Base-by-base conservation (phyloP, 2,329 filamentous ascomycete genomes). In the Kalmusia sp. region DNA sequence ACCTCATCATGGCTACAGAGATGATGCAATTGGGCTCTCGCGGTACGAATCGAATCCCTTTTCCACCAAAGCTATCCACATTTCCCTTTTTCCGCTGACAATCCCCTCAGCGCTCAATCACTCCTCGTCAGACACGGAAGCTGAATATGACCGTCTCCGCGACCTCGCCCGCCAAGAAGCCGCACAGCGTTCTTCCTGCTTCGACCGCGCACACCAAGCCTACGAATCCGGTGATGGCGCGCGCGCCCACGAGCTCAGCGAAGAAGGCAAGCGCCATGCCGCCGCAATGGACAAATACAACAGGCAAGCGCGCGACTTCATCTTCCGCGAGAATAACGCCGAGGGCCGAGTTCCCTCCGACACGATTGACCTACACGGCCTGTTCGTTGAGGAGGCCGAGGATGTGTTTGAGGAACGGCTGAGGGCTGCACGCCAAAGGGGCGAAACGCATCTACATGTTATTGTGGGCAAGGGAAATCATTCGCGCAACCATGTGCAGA, bases 391-490 rank as follows among this genome's bases (percentile, higher is more conserved):
- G 72, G 95, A 98, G 79, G 95, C 95, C 4, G 92, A 96, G 79
- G 85, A 91, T 59, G 95, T 97, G 52, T 80, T 98, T 19, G 91
- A 93, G 77, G 82, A 91, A 75, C 84, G 95, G 62, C 96, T 99
- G 69, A 85, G 86, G 62, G 87, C 90, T 62, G 92, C 92, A 53
- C 85, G 86, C 71, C 75, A 83, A 48, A 83, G 85, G 30, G 91
- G 91, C 0, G 89, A 96, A 78, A 85, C 80, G 17, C 91, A 96
- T 77, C 79, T 99, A 51, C 92, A 96, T 77, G 93, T 96, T 34
- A 97, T 99, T 68, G 93, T 98, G 25, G 95, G 95, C 68, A 96
- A 93, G 76, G 95, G 95, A 3, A 95, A 96, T 73, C 95, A 99
- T 78, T 91, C 87, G 45, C 80, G 78, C 8, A 84, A 87, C 61